Evolutionary conservation across 305 asterid genomes (phyloP), one percentile per base, ranked within the genome.

Genomic region (Rubia tinctorum): DNA sequence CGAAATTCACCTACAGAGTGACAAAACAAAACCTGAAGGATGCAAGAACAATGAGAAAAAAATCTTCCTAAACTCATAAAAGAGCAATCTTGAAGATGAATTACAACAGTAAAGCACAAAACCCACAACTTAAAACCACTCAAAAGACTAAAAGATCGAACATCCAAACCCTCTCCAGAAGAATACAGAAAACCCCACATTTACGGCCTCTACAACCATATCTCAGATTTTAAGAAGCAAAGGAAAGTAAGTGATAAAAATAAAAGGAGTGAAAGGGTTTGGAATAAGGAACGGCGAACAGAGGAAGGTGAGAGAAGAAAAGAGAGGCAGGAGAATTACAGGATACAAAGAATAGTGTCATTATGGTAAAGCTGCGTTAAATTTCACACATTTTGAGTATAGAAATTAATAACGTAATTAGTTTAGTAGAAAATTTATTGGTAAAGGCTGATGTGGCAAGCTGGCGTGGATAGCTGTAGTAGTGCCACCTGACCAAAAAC

Each of bases 251-350:
- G 80, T 58, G 30, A 71, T 51, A 70, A 65, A 65, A 56, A 64
- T 43, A 44, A 68, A 65, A 56, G 66, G 45, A 69, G 69, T 56
- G 58, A 68, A 69, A 77, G n/a, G 80, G 88, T 87, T 87, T 92
- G 96, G 93, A 86, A 93, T 96, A 88, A 87, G 87, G 85, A 78
- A 85, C 85, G 80, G 59, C 37, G n/a, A n/a, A n/a, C n/a, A n/a
- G n/a, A 45, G 63, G 27, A 42, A 43, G 53, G 3, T 3, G 3
- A 34, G 5, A 3, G 3, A 34, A 45, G 53, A 7, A 67, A 65
- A 8, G 61, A 68, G 73, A 74, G 71, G 61, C 69, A 69, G 71
- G 77, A 45, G 75, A 73, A 65, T 34, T 34, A 5, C 39, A 34
- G 3, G 39, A 34, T 34, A 34, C 39, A 34, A 34, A 34, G 39